Conservation (phyloP, 495 filamentous ascomycete species). For the Aspergillus wentii region DNA sequence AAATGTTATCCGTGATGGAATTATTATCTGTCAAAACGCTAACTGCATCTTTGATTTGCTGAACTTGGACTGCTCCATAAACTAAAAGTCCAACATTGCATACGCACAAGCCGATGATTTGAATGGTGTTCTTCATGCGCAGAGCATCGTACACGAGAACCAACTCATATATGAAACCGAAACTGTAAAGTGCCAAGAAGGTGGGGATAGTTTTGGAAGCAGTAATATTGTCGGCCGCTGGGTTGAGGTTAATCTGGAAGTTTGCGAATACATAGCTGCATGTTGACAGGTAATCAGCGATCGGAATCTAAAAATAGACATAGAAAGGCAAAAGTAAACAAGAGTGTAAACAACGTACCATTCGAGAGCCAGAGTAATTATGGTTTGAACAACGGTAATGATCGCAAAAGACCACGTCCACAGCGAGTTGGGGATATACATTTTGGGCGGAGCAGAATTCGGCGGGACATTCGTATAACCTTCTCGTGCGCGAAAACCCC, state of each 20-base stretch:
- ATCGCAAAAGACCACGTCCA: constrained; percentile 89
- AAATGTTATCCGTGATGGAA: constrained; percentile 48
- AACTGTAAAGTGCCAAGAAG: constrained; percentile 94
- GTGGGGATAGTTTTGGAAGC: constrained; percentile 69
- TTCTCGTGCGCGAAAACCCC: constrained; percentile 53
- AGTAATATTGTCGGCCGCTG: constrained; percentile 28
- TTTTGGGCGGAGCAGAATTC: constrained; percentile 25
- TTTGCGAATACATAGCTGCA: constrained; percentile 44
- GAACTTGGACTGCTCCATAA: constrained; percentile 87
- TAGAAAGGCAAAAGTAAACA: background rate
- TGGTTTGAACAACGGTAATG: constrained; percentile 68
- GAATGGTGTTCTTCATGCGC: constrained; percentile 95
- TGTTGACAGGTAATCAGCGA: constrained; percentile 8
- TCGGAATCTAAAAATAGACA: background rate
- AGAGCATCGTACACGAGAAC: constrained; percentile 89
- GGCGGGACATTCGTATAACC: constrained; percentile 41
- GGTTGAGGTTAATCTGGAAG: constrained; percentile 65
- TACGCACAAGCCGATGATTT: constrained; percentile 89
- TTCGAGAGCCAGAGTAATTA: constrained; percentile 77
- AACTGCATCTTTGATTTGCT: constrained; percentile 77
- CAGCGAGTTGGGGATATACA: constrained; percentile 69
- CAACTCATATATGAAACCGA: constrained; percentile 90
- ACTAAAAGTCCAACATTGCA: constrained; percentile 88
- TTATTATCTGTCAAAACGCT: constrained; percentile 27
- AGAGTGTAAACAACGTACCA: too few relatives aligned